Base-by-base conservation (phyloP, 1,139 yeast species). In the Blastobotrys malaysiensis region DNA sequence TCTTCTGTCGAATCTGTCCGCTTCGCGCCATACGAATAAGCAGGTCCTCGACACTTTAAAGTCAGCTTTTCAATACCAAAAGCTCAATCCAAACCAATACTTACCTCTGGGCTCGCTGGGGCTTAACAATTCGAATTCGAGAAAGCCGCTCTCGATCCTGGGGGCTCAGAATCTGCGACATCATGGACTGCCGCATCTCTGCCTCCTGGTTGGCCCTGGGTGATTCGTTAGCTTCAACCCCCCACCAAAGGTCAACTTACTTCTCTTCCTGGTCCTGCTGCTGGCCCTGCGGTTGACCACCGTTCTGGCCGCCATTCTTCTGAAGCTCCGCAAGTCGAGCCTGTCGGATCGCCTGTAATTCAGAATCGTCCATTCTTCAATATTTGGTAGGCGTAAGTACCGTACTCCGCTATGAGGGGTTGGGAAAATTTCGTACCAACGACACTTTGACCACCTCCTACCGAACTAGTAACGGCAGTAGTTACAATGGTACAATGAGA, bases 141-240 rank as follows among this genome's bases (percentile, higher is more conserved):
- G 93, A 82, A 54, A 93, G 77, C 59, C 99, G 78, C 69, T 93
- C 98, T 52, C 96, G 78, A 0, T 98, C 99, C 52, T 79, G 82
- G 6, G 90, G 84, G 56, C 87, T 88, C 50, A 93, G 74, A 14
- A 88, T 78, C 61, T 87, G 91, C 3, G 88, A 79, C 54, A 91
- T 73, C 71, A 71, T 59, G 3, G 70, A 61, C 7, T 69, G 65
- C 27, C 73, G 60, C 61, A 67, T 62, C 27, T 74, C 77, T 31
- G 71, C 75, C 49, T 64, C 64, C 36, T 58, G 59, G 5, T 55
- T 24, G 19, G 49, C 27, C 18, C 27, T 14, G n/a, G n/a, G n/a
- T n/a, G n/a, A 16, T 48, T 21, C 24, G 27, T 44, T 43, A 45
- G 31, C 31, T 16, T 16, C 43, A 31, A 20, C 22, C 4, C 18